Evolutionary conservation across 2,329 filamentous ascomycete genomes (phyloP).

Genomic region (Ophiostoma novo-ulmi): DNA sequence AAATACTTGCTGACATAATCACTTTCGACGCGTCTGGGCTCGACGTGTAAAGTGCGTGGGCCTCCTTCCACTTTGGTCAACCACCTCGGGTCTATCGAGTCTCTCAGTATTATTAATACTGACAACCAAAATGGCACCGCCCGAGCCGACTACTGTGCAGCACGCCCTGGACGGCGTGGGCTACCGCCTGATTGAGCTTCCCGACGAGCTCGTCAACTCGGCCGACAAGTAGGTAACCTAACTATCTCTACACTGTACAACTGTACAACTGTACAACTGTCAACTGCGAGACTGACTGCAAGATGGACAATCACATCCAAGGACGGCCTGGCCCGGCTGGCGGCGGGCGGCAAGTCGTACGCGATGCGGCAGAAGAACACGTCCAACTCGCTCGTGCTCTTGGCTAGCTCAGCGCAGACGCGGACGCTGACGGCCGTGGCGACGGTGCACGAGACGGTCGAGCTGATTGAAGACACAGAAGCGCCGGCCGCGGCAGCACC

Average conservation of each 20-base stretch:
- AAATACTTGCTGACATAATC: background rate
- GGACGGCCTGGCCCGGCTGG: slow-evolving; percentile 51
- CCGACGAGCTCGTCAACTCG: slow-evolving; percentile 51
- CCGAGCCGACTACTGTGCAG: slow-evolving; percentile 43
- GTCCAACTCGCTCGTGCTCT: slow-evolving; percentile 59
- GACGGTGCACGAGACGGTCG: slow-evolving; percentile 58
- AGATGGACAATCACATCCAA: slow-evolving; percentile 38
- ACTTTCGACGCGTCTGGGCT: background rate
- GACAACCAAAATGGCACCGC: background rate
- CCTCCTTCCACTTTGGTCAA: background rate
- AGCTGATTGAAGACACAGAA: slow-evolving; percentile 45
- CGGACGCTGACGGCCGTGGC: slow-evolving; percentile 46
- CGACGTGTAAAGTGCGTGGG: slow-evolving; percentile 12
- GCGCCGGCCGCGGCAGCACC: slow-evolving; percentile 27
- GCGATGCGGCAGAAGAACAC: slow-evolving; percentile 61
- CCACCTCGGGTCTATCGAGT: too few species aligned
- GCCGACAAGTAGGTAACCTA: slow-evolving; percentile 41
- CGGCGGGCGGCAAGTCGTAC: slow-evolving; percentile 49
- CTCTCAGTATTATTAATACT: background rate
- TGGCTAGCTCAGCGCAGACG: slow-evolving; percentile 31
- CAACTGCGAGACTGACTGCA: background rate
- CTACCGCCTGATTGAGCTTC: slow-evolving; percentile 59
- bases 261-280: background rate
- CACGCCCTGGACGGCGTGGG: slow-evolving; percentile 46
- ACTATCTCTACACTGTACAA: background rate